phyloP scores from a whole-genome alignment of 169 alveolate genomes.

The Eimeria brunetti region DNA sequence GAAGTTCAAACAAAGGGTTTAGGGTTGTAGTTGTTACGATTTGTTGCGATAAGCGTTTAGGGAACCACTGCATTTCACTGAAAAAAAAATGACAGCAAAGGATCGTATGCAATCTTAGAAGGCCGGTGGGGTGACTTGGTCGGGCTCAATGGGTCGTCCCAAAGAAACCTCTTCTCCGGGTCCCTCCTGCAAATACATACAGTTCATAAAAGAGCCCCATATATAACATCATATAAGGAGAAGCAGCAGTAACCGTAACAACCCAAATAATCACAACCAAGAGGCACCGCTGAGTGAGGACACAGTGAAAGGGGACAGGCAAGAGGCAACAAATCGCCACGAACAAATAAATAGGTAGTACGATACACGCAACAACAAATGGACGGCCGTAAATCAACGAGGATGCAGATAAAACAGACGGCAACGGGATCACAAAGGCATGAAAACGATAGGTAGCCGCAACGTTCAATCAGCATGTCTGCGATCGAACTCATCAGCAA shows the following conservation, averaged over 20 bases:
- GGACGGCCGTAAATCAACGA: background rate
- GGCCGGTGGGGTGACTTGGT: constrained; percentile 55
- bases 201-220: background rate
- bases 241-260: too few relatives aligned
- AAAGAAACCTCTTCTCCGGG: constrained; percentile 12
- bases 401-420: too few relatives aligned
- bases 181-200: constrained; percentile 2
- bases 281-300: too few relatives aligned
- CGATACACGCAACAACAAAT: background rate
- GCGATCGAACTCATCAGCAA: too few relatives aligned
- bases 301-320: background rate
- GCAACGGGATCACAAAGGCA: background rate
- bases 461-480: background rate
- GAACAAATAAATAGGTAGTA: background rate
- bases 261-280: too few relatives aligned
- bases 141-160: constrained; percentile 68
- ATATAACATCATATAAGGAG: background rate
- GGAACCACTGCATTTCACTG: background rate
- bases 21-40: background rate
- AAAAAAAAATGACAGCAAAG: background rate
- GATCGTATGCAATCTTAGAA: background rate
- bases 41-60: background rate
- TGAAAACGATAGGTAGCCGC: background rate
- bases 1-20: background rate
- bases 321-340: background rate